Percentiles rank a stretch among this genome's conserved stretches.
These are phyloP conservation scores for Leccinum obscurum DNA, from an alignment of 768 basidiomycete genomes.

Conservation along the genomic window DNA sequence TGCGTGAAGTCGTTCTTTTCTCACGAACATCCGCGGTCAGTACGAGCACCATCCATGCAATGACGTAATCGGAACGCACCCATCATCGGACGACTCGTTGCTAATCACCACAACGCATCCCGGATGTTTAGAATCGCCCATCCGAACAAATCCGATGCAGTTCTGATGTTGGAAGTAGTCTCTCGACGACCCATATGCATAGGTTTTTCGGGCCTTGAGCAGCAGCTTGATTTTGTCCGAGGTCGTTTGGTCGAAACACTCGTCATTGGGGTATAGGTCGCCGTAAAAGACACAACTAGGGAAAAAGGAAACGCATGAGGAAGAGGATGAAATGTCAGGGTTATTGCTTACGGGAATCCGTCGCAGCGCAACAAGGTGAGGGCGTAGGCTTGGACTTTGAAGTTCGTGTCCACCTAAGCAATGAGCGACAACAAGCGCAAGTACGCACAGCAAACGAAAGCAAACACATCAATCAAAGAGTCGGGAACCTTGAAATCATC, in stretches of 20 bases:
- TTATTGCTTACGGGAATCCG: conserved; percentile 68
- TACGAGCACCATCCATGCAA: neutral
- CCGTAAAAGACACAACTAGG: conserved; percentile 85
- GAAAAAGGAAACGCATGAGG: neutral
- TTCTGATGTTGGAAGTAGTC: conserved; percentile 63
- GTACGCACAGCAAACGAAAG: neutral
- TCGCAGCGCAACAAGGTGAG: conserved; percentile 68
- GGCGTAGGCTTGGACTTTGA: conserved; percentile 83
- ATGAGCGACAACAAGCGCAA: neutral
- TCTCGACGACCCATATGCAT: conserved; percentile 61
- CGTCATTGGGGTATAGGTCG: conserved; percentile 71
- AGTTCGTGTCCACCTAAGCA: conserved; percentile 61
- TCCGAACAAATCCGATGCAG: conserved; percentile 76
- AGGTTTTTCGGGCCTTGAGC: conserved; percentile 60
- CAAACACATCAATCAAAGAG: neutral
- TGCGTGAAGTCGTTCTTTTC: conserved; percentile 26
- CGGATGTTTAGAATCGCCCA: conserved; percentile 50
- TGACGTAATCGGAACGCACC: conserved; percentile 16
- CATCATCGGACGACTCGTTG: conserved; percentile 40
- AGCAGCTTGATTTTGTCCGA: conserved; percentile 53
- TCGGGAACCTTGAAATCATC: neutral
- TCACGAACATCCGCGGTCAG: neutral
- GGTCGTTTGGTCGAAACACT: conserved; percentile 58
- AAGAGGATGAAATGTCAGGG: neutral
- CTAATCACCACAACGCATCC: conserved; percentile 77